These are phyloP conservation scores for Cutaneotrichosporon cyanovorans DNA, from an alignment of 1,284 basidiomycete genomes.

Conservation along the genomic window DNA sequence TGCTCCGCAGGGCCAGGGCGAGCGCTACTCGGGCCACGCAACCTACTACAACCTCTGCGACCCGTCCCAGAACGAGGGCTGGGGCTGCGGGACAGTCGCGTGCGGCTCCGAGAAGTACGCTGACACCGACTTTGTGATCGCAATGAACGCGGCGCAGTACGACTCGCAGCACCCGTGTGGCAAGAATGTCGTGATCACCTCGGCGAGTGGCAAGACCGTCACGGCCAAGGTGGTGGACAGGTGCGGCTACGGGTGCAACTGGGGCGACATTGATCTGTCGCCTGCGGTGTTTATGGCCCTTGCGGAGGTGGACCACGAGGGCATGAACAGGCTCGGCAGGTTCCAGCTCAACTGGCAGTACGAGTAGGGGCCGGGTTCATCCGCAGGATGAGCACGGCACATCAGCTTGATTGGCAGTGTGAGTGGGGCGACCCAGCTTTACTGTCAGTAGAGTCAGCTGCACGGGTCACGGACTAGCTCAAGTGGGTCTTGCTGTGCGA, in stretches of 20 bases:
- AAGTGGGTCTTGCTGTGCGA: too few species aligned
- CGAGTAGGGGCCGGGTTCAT: too few species aligned
- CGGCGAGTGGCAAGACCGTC: slow-evolving; percentile 52
- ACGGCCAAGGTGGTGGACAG: slow-evolving; percentile 55
- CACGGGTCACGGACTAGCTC: too few species aligned
- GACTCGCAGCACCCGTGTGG: slow-evolving; percentile 39
- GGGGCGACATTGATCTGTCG: slow-evolving; percentile 49
- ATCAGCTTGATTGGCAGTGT: too few species aligned
- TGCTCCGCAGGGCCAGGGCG: too few species aligned
- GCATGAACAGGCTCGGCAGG: too few species aligned
- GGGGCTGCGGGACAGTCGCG: slow-evolving; percentile 14
- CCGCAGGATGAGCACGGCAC: too few species aligned
- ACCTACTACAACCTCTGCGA: slow-evolving; percentile 38
- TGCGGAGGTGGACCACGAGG: slow-evolving; percentile 19
- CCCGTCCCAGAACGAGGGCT: too few species aligned
- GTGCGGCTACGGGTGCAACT: slow-evolving; percentile 43
- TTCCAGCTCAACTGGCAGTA: too few species aligned
- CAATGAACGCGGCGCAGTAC: slow-evolving; percentile 33
- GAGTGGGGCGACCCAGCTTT: too few species aligned
- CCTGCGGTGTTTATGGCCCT: slow-evolving; percentile 44
- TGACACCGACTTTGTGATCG: slow-evolving; percentile 33
- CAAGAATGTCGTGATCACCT: slow-evolving; percentile 56
- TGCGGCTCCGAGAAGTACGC: slow-evolving; percentile 30
- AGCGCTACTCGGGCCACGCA: neutral
- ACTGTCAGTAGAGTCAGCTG: too few species aligned